These are phyloP conservation scores for Blastocystis sp. DNA, from an alignment of 352 stramenopile genomes.

Conservation along the genomic window DNA sequence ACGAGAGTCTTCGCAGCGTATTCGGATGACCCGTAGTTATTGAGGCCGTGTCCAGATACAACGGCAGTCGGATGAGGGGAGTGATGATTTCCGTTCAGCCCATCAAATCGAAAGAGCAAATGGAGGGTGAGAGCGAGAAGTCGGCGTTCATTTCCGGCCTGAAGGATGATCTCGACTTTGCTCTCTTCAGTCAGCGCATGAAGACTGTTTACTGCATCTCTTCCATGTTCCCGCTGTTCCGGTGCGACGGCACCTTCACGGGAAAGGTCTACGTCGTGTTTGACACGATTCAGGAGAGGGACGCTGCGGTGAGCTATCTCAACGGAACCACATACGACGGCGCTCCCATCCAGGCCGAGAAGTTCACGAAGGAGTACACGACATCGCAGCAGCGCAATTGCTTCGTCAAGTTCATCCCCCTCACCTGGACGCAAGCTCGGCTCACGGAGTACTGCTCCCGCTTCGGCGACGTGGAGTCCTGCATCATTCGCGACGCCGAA, in stretches of 20 bases:
- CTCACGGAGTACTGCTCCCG: slow-evolving; percentile 11
- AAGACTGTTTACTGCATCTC: neutral
- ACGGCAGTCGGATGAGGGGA: neutral
- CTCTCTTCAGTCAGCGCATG: neutral
- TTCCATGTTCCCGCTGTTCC: slow-evolving; percentile 13
- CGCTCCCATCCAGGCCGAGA: neutral
- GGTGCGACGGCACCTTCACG: slow-evolving; percentile 19
- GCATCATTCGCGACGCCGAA: neutral
- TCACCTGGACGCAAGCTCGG: neutral
- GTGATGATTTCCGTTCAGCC: slow-evolving; percentile 1
- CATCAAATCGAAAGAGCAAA: slow-evolving; percentile 18
- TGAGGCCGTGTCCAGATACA: neutral
- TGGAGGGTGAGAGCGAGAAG: neutral
- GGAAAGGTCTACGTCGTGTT: slow-evolving; percentile 21
- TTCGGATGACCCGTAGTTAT: neutral
- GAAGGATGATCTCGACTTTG: neutral
- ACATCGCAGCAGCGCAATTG: slow-evolving; percentile 33
- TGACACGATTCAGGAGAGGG: neutral
- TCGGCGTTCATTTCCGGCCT: neutral
- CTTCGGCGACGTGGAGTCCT: slow-evolving; percentile 27
- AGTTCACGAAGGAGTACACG: slow-evolving; percentile 2
- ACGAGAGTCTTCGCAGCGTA: neutral
- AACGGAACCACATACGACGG: neutral
- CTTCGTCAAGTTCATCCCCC: slow-evolving; percentile 36
- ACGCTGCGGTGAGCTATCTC: neutral